Evolutionary conservation across 2,329 filamentous ascomycete species (phyloP).

Genomic region (Hymenoscyphus linearis): DNA sequence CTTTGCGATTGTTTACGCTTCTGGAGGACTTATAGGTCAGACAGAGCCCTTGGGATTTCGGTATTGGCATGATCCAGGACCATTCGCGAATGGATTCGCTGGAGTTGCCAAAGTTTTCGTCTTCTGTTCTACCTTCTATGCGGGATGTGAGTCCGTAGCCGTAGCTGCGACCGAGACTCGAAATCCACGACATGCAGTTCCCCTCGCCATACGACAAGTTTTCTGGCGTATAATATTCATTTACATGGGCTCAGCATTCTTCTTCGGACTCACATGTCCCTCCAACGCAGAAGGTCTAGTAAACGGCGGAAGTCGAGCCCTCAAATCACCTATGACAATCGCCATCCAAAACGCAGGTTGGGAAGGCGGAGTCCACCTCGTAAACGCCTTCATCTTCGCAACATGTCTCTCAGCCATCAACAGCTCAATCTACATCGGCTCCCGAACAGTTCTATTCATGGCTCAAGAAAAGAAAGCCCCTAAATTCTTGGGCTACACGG

Average conservation of each 20-base stretch:
- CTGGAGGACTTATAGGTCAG: slow-evolving; percentile 59
- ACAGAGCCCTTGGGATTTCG: slow-evolving; percentile 54
- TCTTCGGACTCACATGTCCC: slow-evolving; percentile 70
- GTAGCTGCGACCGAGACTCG: slow-evolving; percentile 50
- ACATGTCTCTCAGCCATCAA: slow-evolving; percentile 70
- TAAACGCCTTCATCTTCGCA: slow-evolving; percentile 72
- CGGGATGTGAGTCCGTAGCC: slow-evolving; percentile 58
- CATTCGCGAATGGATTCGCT: slow-evolving; percentile 64
- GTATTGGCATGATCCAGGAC: slow-evolving; percentile 68
- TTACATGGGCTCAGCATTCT: slow-evolving; percentile 73
- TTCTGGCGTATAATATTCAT: slow-evolving; percentile 89
- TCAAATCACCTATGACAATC: slow-evolving; percentile 69
- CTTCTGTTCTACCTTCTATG: slow-evolving; percentile 66
- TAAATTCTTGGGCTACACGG: slow-evolving; percentile 61
- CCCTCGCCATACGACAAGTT: slow-evolving; percentile 74
- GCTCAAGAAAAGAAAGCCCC: slow-evolving; percentile 69
- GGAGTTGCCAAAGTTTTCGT: slow-evolving; percentile 63
- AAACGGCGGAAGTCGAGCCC: slow-evolving; percentile 54
- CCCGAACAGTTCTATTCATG: slow-evolving; percentile 71
- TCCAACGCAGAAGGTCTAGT: slow-evolving; percentile 61
- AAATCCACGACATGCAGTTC: slow-evolving; percentile 42
- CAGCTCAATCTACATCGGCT: slow-evolving; percentile 71
- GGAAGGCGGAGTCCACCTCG: slow-evolving; percentile 66
- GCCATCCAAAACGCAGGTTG: slow-evolving; percentile 71
- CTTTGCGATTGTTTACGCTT: slow-evolving; percentile 66